Evolutionary conservation across 805 yeast species (phyloP).

Genomic region (Kodamaea leandrae): DNA sequence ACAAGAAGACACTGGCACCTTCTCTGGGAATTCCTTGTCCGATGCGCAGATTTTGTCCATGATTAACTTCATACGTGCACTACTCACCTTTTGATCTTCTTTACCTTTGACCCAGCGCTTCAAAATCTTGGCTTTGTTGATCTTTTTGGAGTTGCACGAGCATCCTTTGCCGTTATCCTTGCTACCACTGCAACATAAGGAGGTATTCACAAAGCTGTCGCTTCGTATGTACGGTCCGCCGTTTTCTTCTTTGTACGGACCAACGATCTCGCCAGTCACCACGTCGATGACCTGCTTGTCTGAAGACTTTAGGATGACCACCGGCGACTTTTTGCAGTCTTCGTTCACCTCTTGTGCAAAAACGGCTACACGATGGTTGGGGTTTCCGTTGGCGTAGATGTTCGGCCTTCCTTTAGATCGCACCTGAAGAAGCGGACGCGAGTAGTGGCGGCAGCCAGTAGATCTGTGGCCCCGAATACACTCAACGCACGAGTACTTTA

Average conservation of each 20-base stretch:
- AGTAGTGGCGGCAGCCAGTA: conserved; percentile 77
- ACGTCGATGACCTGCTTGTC: conserved; percentile 41
- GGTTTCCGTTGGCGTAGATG: conserved; percentile 48
- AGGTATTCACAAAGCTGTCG: conserved; percentile 34
- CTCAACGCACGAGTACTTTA: conserved; percentile 77
- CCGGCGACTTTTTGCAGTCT: conserved; percentile 18
- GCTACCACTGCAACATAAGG: conserved; percentile 30
- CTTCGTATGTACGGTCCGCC: conserved; percentile 23
- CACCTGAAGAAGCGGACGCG: conserved; percentile 79
- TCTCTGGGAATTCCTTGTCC: neutral
- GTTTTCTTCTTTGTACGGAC: conserved; percentile 31
- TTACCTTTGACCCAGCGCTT: conserved; percentile 6
- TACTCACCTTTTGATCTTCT: conserved; percentile 1
- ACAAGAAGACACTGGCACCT: neutral
- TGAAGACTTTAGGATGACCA: conserved; percentile 35
- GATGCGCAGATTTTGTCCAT: neutral
- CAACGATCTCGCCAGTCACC: conserved; percentile 36
- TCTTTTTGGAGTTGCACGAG: conserved; percentile 23
- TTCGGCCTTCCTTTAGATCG: conserved; percentile 87
- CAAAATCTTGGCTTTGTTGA: conserved; percentile 37
- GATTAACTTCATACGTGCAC: conserved; percentile 2
- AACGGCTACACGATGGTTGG: conserved; percentile 58
- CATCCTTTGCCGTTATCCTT: conserved; percentile 27
- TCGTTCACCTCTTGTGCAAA: conserved; percentile 43
- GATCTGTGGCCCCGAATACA: conserved; percentile 95